Evolutionary conservation across 331 rosid species (phyloP).

Genomic region (Acacia concinna): DNA sequence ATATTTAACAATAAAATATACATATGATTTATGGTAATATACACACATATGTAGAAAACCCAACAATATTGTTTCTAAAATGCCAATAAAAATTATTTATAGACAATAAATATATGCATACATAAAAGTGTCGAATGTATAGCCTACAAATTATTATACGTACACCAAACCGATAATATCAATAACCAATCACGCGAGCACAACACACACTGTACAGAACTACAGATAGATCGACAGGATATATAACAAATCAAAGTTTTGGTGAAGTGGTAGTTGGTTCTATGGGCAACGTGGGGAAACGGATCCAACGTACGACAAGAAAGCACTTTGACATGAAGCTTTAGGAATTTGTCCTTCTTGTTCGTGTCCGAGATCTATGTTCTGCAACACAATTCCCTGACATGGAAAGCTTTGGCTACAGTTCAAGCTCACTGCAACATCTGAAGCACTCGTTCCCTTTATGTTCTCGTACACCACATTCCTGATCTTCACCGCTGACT

Average conservation of each 20-base stretch:
- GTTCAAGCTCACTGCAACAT: background rate
- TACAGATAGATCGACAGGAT: too few relatives aligned
- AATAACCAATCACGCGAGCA: too few relatives aligned
- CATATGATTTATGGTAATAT: too few relatives aligned
- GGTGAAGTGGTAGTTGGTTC: background rate
- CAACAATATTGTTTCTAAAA: background rate
- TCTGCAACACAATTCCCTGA: constrained; percentile 5
- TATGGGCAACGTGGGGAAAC: constrained; percentile 22
- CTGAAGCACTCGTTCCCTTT: constrained; percentile 8
- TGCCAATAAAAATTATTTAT: too few relatives aligned
- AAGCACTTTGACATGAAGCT: constrained; percentile 1
- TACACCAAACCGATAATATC: background rate
- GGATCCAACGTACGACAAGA: background rate
- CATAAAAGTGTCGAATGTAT: too few relatives aligned
- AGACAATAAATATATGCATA: background rate
- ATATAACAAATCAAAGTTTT: too few relatives aligned
- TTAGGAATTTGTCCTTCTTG: background rate
- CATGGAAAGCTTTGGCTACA: background rate
- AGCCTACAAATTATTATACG: background rate
- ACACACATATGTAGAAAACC: background rate
- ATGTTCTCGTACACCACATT: constrained; percentile 13
- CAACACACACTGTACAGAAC: too few relatives aligned
- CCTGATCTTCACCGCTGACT: background rate
- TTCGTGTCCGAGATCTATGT: background rate
- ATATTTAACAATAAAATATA: too few relatives aligned